Evolutionary conservation across 441 rosid species (phyloP).

Genomic region (Jatropha podagrica): DNA sequence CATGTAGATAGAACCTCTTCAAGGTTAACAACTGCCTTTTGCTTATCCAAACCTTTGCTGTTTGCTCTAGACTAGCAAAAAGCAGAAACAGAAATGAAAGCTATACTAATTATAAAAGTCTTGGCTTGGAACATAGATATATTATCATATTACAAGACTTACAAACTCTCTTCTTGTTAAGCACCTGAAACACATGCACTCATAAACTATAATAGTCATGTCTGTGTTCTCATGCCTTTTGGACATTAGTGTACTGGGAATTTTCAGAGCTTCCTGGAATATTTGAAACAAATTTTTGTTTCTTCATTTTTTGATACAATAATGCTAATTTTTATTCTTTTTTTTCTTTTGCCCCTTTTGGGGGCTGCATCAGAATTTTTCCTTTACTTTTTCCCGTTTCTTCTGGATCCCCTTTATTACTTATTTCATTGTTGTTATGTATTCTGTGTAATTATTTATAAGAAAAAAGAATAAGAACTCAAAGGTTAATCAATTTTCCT

Average conservation of each 20-base stretch:
- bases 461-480: background rate
- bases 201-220: background rate
- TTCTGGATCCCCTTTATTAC: background rate
- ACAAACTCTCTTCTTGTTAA: background rate
- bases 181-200: background rate
- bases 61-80: background rate
- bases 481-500: background rate
- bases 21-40: background rate
- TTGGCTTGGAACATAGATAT: background rate
- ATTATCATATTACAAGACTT: background rate
- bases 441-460: background rate
- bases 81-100: background rate
- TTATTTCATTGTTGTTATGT: background rate
- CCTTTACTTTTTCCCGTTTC: background rate
- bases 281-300: background rate
- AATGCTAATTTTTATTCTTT: too few species aligned
- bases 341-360: background rate
- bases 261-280: background rate
- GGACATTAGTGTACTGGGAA: background rate
- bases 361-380: background rate
- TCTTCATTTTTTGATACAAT: background rate
- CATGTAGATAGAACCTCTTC: too few species aligned
- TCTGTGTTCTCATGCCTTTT: background rate
- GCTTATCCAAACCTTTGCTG: background rate
- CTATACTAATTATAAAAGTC: background rate